Percentiles rank a stretch among this genome's conserved stretches.
Evolutionary conservation across 2,329 filamentous ascomycete genomes (phyloP).

Genomic region (Neonectria sp.): DNA sequence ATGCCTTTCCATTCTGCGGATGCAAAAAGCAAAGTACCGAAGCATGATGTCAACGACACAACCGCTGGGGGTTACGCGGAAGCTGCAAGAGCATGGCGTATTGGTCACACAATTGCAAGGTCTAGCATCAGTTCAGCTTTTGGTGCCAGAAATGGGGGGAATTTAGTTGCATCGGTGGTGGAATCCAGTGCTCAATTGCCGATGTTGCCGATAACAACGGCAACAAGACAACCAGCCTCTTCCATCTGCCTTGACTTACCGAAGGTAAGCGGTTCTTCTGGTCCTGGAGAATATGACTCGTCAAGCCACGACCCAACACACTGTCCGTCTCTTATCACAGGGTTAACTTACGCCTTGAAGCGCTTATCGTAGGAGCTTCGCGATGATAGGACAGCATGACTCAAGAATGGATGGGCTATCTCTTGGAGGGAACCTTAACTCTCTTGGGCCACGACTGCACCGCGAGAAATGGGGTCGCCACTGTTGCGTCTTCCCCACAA

Average conservation of each 20-base stretch:
- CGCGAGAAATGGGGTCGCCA: conserved; percentile 14
- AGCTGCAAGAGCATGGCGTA: no score
- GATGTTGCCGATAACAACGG: no score
- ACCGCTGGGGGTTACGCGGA: no score
- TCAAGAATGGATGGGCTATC: conserved; percentile 2
- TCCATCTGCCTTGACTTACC: background rate
- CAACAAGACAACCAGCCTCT: no score
- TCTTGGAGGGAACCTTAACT: conserved; percentile 13
- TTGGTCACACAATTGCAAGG: no score
- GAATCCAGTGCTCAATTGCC: no score
- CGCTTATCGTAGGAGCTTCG: conserved; percentile 19
- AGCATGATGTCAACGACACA: no score
- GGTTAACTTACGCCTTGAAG: background rate
- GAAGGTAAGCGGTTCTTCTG: conserved; percentile 8
- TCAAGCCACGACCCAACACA: background rate
- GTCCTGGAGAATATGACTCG: conserved; percentile 13
- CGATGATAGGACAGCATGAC: conserved; percentile 6
- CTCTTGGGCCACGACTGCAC: conserved; percentile 1
- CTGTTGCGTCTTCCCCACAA: conserved; percentile 4
- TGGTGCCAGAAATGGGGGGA: no score
- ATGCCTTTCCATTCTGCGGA: no score
- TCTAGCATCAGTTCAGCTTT: no score
- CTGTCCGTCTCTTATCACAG: conserved; percentile 3
- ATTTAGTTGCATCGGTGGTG: no score
- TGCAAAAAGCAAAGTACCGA: no score